phyloP scores from a whole-genome alignment of 2,329 filamentous ascomycete species.

The Aspergillus flavus region DNA sequence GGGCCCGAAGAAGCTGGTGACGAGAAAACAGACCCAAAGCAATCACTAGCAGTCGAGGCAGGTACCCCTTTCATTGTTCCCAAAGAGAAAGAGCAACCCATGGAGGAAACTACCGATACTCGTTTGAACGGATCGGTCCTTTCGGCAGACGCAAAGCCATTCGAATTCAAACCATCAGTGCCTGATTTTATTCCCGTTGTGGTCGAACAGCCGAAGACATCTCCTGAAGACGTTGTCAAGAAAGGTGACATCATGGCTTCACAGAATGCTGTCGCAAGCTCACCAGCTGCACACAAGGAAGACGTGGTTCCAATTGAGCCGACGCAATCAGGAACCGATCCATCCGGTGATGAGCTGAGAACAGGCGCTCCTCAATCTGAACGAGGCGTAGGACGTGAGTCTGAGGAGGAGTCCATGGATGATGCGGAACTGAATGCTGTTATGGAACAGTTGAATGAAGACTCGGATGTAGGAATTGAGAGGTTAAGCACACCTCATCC shows the following conservation, averaged over 20 bases:
- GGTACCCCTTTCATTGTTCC: conserved; percentile 2
- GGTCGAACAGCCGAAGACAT: conserved; percentile 15
- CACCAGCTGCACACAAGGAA: conserved; percentile 25
- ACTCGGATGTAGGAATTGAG: conserved; percentile 75
- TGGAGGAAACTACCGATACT: conserved; percentile 24
- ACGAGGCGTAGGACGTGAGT: conserved; percentile 22
- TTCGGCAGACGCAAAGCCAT: conserved; percentile 72
- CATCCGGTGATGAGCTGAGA: conserved; percentile 9
- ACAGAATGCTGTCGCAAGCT: conserved; percentile 36
- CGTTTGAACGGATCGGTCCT: conserved; percentile 56
- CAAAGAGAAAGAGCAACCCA: conserved; percentile 18
- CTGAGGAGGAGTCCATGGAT: conserved; percentile 38
- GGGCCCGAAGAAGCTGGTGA: conserved; percentile 16
- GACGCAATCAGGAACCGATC: conserved; percentile 13
- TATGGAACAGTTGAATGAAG: conserved; percentile 80
- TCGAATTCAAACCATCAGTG: conserved; percentile 53
- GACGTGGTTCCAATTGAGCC: conserved; percentile 17
- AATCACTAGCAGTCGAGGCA: conserved; percentile 7
- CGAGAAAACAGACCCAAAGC: conserved; percentile 16
- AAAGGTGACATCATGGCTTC: conserved; percentile 38
- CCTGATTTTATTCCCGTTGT: conserved; percentile 31
- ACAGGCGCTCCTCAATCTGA: conserved; percentile 14
- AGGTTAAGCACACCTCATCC: conserved; percentile 49
- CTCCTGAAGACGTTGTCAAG: conserved; percentile 21
- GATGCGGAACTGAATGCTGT: conserved; percentile 83